Evolutionary conservation across 208 protist species (phyloP).

Genomic region (Trypanosoma avium): DNA sequence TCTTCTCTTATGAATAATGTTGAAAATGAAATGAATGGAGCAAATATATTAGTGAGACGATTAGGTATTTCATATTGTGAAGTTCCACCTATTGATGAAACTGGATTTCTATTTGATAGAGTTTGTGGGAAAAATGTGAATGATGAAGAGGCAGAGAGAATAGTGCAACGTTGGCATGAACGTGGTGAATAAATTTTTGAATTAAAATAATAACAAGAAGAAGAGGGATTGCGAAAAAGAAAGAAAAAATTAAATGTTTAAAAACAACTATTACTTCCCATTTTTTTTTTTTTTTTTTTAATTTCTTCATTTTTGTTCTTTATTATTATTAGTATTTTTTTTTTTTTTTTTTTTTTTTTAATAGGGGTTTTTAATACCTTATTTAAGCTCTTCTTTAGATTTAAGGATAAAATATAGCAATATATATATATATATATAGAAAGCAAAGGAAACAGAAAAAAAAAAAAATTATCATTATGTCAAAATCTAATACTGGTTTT

Average conservation of each 20-base stretch:
- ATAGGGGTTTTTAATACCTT: no score
- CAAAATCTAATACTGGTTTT: background rate
- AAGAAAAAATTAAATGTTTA: background rate
- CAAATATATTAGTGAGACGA: slow-evolving; percentile 26
- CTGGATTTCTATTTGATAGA: slow-evolving; percentile 59
- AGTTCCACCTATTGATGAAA: slow-evolving; percentile 49
- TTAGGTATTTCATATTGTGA: slow-evolving; percentile 70
- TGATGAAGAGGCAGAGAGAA: slow-evolving; percentile 36
- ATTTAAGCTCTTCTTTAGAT: background rate
- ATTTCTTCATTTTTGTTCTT: background rate
- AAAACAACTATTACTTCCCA: background rate
- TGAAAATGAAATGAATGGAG: background rate
- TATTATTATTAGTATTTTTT: background rate
- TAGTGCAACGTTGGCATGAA: slow-evolving; percentile 56
- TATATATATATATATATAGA: background rate
- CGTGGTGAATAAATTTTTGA: no score
- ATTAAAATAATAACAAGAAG: no score
- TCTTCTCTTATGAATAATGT: slow-evolving; percentile 2
- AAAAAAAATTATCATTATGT: slow-evolving; percentile 1
- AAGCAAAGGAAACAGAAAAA: background rate
- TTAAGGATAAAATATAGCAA: background rate
- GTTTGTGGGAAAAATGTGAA: slow-evolving; percentile 51
- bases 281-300: background rate
- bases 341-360: background rate
- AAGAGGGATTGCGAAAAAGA: background rate